These are phyloP conservation scores for Acanthamoeba healyi DNA, from an alignment of 208 protist genomes.

Conservation along the genomic window DNA sequence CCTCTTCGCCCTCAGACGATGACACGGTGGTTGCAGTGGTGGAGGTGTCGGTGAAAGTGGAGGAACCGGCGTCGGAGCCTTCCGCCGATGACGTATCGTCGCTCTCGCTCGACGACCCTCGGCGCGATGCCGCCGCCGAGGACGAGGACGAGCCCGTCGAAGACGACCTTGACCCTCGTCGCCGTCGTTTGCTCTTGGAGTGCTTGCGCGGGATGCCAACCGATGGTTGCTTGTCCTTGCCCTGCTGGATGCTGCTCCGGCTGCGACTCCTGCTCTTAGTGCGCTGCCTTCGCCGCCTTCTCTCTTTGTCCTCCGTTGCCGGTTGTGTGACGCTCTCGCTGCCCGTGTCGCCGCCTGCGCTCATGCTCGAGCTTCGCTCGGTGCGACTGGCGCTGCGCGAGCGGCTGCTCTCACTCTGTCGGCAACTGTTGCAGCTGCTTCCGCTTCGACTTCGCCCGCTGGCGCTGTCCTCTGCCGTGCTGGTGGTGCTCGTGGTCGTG, in stretches of 20 bases:
- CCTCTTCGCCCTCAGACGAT: not conserved
- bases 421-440: not conserved
- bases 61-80: not conserved
- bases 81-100: not conserved
- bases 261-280: not conserved
- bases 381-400: not conserved
- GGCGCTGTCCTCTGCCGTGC: not conserved
- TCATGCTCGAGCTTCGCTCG: not conserved
- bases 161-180: not conserved
- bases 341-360: not conserved
- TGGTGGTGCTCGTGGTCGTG: not conserved
- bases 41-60: not conserved
- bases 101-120: not conserved
- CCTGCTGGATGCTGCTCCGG: too few relatives aligned
- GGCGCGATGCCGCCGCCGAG: not conserved
- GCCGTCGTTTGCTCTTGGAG: not conserved
- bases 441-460: slow-evolving; percentile 5
- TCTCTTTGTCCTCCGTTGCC: not conserved
- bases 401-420: not conserved
- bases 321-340: not conserved
- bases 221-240: too few relatives aligned
- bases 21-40: not conserved
- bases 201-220: not conserved
- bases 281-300: not conserved
- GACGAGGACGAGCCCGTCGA: not conserved